Base-by-base conservation (phyloP, 1,284 basidiomycete species). In the Tranzscheliella williamsii region DNA sequence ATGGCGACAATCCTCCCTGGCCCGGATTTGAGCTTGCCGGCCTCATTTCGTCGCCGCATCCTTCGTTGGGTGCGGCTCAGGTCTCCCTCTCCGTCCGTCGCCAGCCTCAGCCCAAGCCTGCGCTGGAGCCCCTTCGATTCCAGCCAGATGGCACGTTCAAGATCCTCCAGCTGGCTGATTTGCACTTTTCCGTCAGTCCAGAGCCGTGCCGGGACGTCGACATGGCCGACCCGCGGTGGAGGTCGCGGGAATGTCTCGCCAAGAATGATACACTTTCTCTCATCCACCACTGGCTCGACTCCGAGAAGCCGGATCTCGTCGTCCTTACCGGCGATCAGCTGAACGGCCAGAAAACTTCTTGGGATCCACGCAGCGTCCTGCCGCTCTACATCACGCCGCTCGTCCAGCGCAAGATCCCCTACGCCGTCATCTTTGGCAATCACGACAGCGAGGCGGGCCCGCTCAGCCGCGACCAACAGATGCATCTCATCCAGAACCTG, bases 361-460 rank as follows among this genome's bases (percentile, higher is more conserved):
- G 91, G 88, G 91, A 95, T 63, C 82, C 87, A 3, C 85, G 86
- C 61, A 88, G 86, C 4, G 88, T 93, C 2, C 80, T 96, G 4
- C 87, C 91, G 4, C 94, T 94, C 78, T 93, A 92, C 70, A 86
- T 90, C 0, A 82, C 81, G 16, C 85, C 85, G 0, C 87, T 90
- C 4, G 88, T 88, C 9, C 83, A 86, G 12, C 84, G 87, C 20
- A 79, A 83, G 36, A 88, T 95, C 24, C 87, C 91, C 0, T 98
- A 91, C 90, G 85, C 89, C 3, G 88, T 87, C 0, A 84, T 96
- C 5, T 90, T 95, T 74, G 76, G 93, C 2, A 96, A 98, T 71
- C 93, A 96, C 51, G 74, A 76, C 38, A 51, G 60, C 23, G 68
- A 78, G 34, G 35, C 53, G 3, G 70, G 70, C 9, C 24, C 47